Percentiles rank a stretch among this genome's conserved stretches.
These are phyloP conservation scores for Cadophora sp. DNA, from an alignment of 2,329 filamentous ascomycete genomes.

Conservation along the genomic window DNA sequence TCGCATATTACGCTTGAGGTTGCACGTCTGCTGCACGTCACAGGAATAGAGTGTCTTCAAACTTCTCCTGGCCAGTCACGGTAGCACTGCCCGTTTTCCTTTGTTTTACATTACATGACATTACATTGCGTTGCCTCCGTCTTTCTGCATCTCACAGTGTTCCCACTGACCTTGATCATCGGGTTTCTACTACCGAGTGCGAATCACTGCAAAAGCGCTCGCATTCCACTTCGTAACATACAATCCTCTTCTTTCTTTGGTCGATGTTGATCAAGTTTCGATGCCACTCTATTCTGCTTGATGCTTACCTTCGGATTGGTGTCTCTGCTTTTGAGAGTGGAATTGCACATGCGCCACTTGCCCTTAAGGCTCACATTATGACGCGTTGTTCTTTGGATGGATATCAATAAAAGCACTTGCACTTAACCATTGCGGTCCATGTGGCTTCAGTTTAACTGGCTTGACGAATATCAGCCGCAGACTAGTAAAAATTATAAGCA, in stretches of 20 bases:
- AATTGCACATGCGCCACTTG: background rate
- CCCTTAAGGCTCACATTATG: constrained; percentile 7
- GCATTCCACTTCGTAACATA: background rate
- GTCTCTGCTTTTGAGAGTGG: background rate
- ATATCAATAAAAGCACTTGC: background rate
- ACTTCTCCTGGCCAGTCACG: background rate
- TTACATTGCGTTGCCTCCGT: background rate
- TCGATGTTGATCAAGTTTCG: background rate
- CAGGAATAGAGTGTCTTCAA: background rate
- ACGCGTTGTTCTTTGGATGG: constrained; percentile 14
- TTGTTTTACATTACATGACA: background rate
- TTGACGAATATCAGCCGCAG: background rate
- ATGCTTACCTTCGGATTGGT: background rate
- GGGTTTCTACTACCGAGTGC: background rate
- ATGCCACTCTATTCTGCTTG: constrained; percentile 6
- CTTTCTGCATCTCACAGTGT: background rate
- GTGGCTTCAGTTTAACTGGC: background rate
- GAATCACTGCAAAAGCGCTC: background rate
- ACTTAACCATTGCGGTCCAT: too few relatives aligned
- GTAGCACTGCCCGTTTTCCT: constrained; percentile 5
- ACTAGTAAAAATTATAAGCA: too few relatives aligned
- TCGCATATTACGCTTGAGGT: constrained; percentile 4
- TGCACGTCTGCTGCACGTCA: constrained; percentile 1
- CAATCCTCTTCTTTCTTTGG: constrained; percentile 9
- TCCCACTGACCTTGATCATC: background rate